A percentile compares a stretch with the other conserved stretches of the same genome.
Conservation (phyloP, 2,329 filamentous ascomycete species). For the Coleophoma cylindrospora region DNA sequence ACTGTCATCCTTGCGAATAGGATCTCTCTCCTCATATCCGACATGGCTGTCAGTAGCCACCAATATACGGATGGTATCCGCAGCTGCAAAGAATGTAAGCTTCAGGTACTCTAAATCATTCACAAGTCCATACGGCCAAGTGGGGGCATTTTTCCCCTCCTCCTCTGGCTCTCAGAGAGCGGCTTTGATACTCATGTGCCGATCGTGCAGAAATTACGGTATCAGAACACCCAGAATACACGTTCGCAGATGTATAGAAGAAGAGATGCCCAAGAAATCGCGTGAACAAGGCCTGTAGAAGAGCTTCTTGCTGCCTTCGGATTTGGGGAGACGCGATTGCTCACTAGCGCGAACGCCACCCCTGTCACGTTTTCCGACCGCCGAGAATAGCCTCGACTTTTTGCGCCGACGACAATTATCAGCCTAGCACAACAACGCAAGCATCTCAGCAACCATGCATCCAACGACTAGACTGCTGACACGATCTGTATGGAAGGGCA, state of each 20-base stretch:
- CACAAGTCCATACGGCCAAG: neutral
- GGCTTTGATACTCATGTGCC: too few relatives aligned
- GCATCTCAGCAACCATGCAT: conserved; percentile 41
- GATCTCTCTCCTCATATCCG: conserved; percentile 89
- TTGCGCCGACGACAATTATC: neutral
- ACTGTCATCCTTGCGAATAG: conserved; percentile 92
- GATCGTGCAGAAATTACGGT: too few relatives aligned
- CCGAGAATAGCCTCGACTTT: neutral
- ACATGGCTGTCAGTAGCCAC: conserved; percentile 97
- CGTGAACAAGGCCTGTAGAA: neutral
- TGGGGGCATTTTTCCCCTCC: too few relatives aligned
- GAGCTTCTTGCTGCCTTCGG: neutral
- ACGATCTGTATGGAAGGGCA: conserved; percentile 74
- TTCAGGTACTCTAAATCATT: too few relatives aligned
- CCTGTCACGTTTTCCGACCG: conserved; percentile 1
- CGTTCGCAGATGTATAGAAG: too few relatives aligned
- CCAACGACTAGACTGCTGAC: conserved; percentile 51
- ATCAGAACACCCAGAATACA: too few relatives aligned
- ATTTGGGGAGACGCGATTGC: conserved; percentile 8
- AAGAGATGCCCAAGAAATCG: neutral
- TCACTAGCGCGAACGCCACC: neutral
- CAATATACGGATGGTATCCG: conserved; percentile 91
- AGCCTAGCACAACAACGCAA: neutral
- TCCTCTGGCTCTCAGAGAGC: too few relatives aligned
- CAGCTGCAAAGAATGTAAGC: conserved; percentile 11